Evolutionary conservation across 176 grass and related monocot genomes (phyloP).

Genomic region (Cenchrus purpureus): DNA sequence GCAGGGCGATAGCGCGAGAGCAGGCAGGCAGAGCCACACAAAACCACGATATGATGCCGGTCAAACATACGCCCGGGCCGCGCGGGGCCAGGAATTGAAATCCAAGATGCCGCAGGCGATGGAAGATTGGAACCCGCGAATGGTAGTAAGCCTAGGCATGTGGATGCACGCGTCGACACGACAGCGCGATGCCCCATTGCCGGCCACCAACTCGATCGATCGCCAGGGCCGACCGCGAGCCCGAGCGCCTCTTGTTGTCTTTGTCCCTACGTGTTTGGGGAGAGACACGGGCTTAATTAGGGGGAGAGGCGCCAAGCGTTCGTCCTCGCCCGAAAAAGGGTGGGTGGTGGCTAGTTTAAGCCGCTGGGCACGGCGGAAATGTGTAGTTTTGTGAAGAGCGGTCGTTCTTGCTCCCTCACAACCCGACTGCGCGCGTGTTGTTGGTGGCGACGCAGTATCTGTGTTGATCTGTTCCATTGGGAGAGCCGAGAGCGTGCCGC

Average conservation of each 20-base stretch:
- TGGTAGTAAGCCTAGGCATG: too few relatives aligned
- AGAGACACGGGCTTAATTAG: not conserved
- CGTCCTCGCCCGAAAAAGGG: not conserved
- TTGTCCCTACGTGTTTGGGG: conserved; percentile 13
- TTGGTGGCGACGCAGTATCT: not conserved
- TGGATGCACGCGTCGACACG: too few relatives aligned
- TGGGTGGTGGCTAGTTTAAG: not conserved
- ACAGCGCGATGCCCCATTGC: conserved; percentile 27
- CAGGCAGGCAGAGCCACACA: not conserved
- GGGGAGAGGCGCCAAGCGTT: not conserved
- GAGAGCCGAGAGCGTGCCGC: not conserved
- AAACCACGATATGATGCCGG: conserved; percentile 10
- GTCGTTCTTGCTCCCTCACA: conserved; percentile 33
- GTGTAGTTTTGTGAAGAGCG: not conserved
- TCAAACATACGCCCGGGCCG: conserved; percentile 26
- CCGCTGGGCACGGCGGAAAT: not conserved
- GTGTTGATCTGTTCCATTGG: not conserved
- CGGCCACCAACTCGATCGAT: conserved; percentile 15
- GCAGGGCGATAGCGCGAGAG: not conserved
- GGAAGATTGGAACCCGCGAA: too few relatives aligned
- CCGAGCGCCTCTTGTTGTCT: too few relatives aligned
- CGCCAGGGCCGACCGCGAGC: too few relatives aligned
- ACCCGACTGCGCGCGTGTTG: not conserved
- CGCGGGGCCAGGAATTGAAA: not conserved
- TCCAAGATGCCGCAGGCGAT: not conserved